A percentile compares a stretch with the other conserved stretches of the same genome.
Conservation (phyloP, 306 rosid species). For the Sphenostylis stenocarpa region DNA sequence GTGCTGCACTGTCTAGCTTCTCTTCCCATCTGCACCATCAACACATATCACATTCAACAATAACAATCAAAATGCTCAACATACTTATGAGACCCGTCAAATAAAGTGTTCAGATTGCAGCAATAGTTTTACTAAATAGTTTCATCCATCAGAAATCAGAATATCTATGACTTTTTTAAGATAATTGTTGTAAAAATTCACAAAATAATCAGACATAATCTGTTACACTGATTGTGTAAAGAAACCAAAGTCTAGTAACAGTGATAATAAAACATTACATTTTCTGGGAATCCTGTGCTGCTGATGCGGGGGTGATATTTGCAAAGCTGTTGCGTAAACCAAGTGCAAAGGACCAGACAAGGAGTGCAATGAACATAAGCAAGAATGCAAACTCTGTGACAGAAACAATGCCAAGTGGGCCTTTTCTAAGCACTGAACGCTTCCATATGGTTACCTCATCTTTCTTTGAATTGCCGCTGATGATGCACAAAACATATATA, state of each 20-base stretch:
- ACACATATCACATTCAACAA: background rate
- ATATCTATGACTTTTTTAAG: no score
- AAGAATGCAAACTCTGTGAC: constrained; percentile 54
- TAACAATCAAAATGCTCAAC: background rate
- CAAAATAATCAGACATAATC: no score
- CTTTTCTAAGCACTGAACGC: constrained; percentile 55
- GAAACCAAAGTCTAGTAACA: background rate
- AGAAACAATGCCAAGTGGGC: constrained; percentile 89
- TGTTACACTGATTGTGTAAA: no score
- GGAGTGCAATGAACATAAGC: constrained; percentile 67
- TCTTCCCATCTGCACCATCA: constrained; percentile 61
- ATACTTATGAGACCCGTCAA: background rate
- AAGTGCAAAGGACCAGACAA: constrained; percentile 49
- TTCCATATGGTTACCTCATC: constrained; percentile 39
- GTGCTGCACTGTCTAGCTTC: constrained; percentile 42
- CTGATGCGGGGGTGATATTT: constrained; percentile 35
- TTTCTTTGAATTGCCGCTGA: constrained; percentile 14
- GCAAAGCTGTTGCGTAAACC: constrained; percentile 38
- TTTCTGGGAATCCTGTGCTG: constrained; percentile 44
- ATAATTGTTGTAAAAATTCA: no score
- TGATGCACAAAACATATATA: background rate
- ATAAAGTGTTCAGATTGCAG: no score
- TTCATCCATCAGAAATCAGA: no score
- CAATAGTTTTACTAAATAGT: no score
- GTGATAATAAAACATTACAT: constrained; percentile 34